Base-by-base conservation (phyloP, 768 basidiomycete genomes). In the Dentipellis sp. region DNA sequence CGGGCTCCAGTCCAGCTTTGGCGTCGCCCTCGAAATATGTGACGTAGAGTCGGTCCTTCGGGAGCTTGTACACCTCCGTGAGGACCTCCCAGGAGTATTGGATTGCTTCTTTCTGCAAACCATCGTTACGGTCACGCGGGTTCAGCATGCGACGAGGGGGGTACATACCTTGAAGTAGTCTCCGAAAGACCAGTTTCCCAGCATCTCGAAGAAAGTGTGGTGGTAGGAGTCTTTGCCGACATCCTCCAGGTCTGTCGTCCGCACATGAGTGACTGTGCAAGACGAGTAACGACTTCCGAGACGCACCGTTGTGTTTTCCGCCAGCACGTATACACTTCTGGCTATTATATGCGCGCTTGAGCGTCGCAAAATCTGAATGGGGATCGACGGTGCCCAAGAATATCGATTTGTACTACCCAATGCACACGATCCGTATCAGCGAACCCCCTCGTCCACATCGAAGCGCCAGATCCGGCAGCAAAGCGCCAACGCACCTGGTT, bases 151-250 rank as follows among this genome's bases (percentile, higher is more conserved):
- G 19, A 37, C 10, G 17, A 21, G 11, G 21, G 19, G 17, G 37
- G 4, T 21, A 64, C 69, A 47, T 52, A 83, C 94, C 83, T 99
- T 99, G 84, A 99, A 99, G 75, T 99, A 99, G 71, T 99, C 94
- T 0, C 97, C 97, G 63, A 98, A 99, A 4, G 94, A 97, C 97
- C 97, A 99, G 70, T 99, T 99, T 39, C 97, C 97, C 60, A 99
- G 73, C 97, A 99, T 99, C 73, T 99, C 97, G 66, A 99, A 99
- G 74, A 95, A 94, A 1, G 92, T 97, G 67, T 95, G 90, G 66
- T 97, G 95, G 69, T 97, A 97, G 2, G 93, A 94, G 68, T 97
- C 97, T 71, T 94, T 95, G 39, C 97, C 97, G 56, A 99, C 97
- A 71, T 99, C 97, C 68, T 99, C 97, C 56, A 99, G 79, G 72